Conservation (phyloP, 129 eudicot species). For the Chrysanthemum lavandulifolium region DNA sequence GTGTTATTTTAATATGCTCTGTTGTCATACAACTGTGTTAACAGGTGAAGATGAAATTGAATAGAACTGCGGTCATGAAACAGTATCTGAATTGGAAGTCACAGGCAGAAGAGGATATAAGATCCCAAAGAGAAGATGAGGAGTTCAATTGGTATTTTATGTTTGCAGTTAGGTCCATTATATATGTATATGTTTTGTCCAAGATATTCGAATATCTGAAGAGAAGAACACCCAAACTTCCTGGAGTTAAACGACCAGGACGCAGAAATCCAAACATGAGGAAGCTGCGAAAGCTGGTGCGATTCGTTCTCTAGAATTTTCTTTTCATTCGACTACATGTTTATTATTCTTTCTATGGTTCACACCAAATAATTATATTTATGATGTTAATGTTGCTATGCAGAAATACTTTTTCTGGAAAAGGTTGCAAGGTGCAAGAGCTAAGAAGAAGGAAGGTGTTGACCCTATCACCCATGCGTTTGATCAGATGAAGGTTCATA, state of each 20-base stretch:
- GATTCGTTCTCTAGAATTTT: slow-evolving; percentile 29
- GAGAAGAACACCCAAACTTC: slow-evolving; percentile 51
- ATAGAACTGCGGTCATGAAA: slow-evolving; percentile 42
- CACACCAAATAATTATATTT: slow-evolving; percentile 7
- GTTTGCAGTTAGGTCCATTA: slow-evolving; percentile 46
- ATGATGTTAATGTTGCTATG: slow-evolving; percentile 28
- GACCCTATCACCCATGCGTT: slow-evolving; percentile 88
- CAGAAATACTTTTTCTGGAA: slow-evolving; percentile 60
- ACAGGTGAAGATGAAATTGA: slow-evolving; percentile 48
- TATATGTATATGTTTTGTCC: slow-evolving; percentile 52
- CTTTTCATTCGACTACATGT: neutral
- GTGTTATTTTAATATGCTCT: slow-evolving; percentile 4
- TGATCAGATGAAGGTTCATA: slow-evolving; percentile 83
- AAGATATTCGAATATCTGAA: slow-evolving; percentile 48
- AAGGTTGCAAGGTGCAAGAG: slow-evolving; percentile 34
- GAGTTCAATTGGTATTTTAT: slow-evolving; percentile 49
- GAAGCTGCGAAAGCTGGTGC: slow-evolving; percentile 70
- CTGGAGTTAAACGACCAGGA: slow-evolving; percentile 43
- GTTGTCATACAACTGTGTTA: slow-evolving; percentile 17
- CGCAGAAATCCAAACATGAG: slow-evolving; percentile 56
- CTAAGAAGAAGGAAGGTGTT: slow-evolving; percentile 57
- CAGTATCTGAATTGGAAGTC: slow-evolving; percentile 54
- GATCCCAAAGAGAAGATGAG: slow-evolving; percentile 34
- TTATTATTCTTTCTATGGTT: neutral
- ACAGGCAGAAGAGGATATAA: slow-evolving; percentile 44